Percentiles rank a stretch among this genome's conserved stretches.
Conservation (phyloP, 768 basidiomycete genomes). For the Pleurotus ostreatus region DNA sequence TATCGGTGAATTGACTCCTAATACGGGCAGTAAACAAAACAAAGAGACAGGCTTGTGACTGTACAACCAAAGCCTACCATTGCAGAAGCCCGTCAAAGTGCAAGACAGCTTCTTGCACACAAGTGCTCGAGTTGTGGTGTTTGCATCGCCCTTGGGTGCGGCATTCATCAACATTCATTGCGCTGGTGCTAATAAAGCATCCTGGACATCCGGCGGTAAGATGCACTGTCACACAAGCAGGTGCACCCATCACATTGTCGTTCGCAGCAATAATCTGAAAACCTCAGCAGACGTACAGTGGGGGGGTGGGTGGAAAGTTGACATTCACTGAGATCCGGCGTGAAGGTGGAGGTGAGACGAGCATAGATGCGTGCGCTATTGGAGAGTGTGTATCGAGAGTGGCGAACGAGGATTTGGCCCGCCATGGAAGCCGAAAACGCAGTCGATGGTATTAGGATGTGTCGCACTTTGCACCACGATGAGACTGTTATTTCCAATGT, state of each 20-base stretch:
- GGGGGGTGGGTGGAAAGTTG: conserved; percentile 27
- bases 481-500: neutral
- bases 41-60: too few species aligned
- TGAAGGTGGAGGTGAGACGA: conserved; percentile 14
- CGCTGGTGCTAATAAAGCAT: conserved; percentile 25
- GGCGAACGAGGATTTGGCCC: conserved; percentile 17
- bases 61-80: too few species aligned
- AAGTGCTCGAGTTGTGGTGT: conserved; percentile 20
- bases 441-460: conserved; percentile 28
- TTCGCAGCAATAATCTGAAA: conserved; percentile 23
- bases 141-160: conserved; percentile 25
- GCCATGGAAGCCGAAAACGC: conserved; percentile 27
- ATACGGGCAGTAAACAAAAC: too few species aligned
- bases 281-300: conserved; percentile 19
- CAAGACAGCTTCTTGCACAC: conserved; percentile 18
- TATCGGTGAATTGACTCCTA: too few species aligned
- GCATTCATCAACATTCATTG: conserved; percentile 17
- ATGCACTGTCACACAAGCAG: conserved; percentile 24
- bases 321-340: conserved; percentile 26
- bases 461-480: conserved; percentile 32
- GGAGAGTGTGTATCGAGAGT: conserved; percentile 11
- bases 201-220: conserved; percentile 27
- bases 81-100: conserved; percentile 13
- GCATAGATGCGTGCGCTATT: conserved; percentile 13
- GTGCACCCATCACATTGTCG: conserved; percentile 21